Evolutionary conservation across 106 monocot genomes (phyloP), one percentile per base, ranked within the genome.

Genomic region (Ottelia alismoides): DNA sequence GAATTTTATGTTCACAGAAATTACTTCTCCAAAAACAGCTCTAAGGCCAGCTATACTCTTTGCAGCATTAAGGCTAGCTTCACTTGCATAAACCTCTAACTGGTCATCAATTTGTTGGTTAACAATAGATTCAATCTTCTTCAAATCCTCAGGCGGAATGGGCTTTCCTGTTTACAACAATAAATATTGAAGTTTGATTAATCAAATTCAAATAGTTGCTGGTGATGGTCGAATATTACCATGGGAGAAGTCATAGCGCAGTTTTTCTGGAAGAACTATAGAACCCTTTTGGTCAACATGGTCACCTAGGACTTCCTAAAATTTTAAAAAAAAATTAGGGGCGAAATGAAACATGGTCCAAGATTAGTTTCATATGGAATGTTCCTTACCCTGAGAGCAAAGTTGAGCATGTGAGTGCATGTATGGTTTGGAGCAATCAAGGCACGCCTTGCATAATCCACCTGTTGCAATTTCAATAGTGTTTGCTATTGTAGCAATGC

Each of bases 271-370:
- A 57, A 96, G 89, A 74, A 96, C 96, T 72, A 89, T 96, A 44
- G 96, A 96, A 43, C 94, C 94, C 59, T 96, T 96, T 55, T 96
- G 94, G 72, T 89, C 94, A 67, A 96, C 65, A 74, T 96, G 94
- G 56, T 96, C 85, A 55, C 96, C 96, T 72, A 96, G 89, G 25
- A 96, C 76, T 69, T 89, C 85, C 96, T 96, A 74, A 53, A 84
- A 7, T 20, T 7, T 7, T 43, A 7, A 7, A 16, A 43, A n/a
- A 16, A 43, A 43, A 6, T 6, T 43, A 7, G 16, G 6, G 16
- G 6, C 40, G 16, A 43, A 43, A 43, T 7, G 16, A 43, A 43
- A 6, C 16, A 43, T 43, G 16, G 6, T 6, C 16, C 6, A 16
- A 43, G 40, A 43, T 6, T 16, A 43, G 6, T 16, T 43, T 43